Base-by-base conservation (phyloP, 179 eudicot species). In the Pouteria campechiana region DNA sequence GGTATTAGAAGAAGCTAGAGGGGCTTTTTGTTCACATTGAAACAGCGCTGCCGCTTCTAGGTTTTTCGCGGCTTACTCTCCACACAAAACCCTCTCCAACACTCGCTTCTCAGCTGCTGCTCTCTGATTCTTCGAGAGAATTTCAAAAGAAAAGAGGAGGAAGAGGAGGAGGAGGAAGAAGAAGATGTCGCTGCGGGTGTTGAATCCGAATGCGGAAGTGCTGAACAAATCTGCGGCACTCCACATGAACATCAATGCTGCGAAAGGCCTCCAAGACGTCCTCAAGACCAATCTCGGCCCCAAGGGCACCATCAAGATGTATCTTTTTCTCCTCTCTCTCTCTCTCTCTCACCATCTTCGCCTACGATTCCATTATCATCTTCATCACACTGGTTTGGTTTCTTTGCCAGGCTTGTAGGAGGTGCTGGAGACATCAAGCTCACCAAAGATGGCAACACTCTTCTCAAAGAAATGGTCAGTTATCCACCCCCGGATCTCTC, bases 221-320 rank as follows among this genome's bases (percentile, higher is more conserved):
- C 81, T 89, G 20, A 89, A 89, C 93, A 89, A 89, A 63, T 81
- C 93, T 0, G 89, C 82, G 43, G 97, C 93, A 16, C 95, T 89
- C 43, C 93, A 81, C 50, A 89, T 85, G 93, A 85, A 76, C 58
- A 85, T 89, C 61, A 89, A 81, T 48, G 97, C 97, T 34, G 85
- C 97, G 17, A 89, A 81, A 67, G 95, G 97, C 28, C 59, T 89
- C 44, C 89, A 78, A 36, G 97, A 85, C 30, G 97, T 89, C 27
- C 90, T 89, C 54, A 89, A 81, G 66, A 67, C 79, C 37, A 89
- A 89, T 61, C 95, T 89, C 25, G 97, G 97, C 7, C 97, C 97
- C 17, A 85, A 81, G 54, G 97, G 95, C 61, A 89, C 97, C 61
- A 89, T 85, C 53, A 89, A 89, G 49, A 89, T 89, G 97, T 81